Evolutionary conservation across 2,329 filamentous ascomycete genomes (phyloP).

Genomic region (Paracorniculantispora psalliotae): DNA sequence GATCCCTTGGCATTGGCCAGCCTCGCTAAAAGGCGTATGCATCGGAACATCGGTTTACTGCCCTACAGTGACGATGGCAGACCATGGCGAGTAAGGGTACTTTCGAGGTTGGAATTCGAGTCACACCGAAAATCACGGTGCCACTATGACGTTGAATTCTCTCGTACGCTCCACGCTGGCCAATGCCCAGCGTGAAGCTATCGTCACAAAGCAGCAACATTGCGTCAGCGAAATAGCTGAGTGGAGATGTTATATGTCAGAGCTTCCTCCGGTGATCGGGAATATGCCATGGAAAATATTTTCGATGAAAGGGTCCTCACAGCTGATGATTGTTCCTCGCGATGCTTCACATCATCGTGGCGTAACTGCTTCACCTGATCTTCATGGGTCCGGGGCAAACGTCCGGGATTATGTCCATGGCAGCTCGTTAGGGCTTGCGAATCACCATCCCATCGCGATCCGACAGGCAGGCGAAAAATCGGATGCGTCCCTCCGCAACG

Average conservation of each 20-base stretch:
- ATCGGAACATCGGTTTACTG: too few species aligned
- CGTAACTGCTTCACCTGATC: background rate
- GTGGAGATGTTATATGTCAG: background rate
- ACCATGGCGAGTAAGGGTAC: too few species aligned
- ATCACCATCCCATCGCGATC: background rate
- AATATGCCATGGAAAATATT: background rate
- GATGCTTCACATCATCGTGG: conserved; percentile 2
- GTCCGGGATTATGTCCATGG: background rate
- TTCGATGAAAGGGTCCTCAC: background rate
- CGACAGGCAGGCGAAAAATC: background rate
- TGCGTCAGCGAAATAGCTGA: background rate
- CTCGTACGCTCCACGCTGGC: background rate
- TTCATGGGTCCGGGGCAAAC: background rate
- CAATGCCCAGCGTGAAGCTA: background rate
- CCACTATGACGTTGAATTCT: background rate
- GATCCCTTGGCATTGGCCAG: too few species aligned
- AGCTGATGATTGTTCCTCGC: background rate
- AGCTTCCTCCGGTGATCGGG: background rate
- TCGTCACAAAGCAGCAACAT: background rate
- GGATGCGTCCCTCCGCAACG: background rate
- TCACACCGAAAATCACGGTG: background rate
- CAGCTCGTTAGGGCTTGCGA: background rate
- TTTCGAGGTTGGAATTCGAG: too few species aligned
- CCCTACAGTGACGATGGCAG: too few species aligned
- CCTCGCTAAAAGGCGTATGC: too few species aligned